Evolutionary conservation across 352 stramenopile species (phyloP).

Genomic region (Phytopythium ostracodes): DNA sequence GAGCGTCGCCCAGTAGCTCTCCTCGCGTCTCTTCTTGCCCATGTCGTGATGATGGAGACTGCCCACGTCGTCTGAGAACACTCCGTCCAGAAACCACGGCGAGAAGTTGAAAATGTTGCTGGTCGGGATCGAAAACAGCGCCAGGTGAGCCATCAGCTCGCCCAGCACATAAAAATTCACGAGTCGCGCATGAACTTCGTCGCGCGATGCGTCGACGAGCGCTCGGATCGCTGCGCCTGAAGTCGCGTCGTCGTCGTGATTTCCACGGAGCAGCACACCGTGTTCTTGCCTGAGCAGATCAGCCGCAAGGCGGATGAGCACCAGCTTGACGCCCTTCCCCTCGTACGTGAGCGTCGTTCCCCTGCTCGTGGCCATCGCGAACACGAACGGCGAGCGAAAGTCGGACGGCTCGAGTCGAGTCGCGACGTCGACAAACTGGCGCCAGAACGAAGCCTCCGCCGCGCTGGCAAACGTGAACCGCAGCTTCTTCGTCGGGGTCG

Average conservation of each 20-base stretch:
- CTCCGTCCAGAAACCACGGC: constrained; percentile 40
- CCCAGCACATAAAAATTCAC: constrained; percentile 57
- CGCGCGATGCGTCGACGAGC: neutral
- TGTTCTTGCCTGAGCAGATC: constrained; percentile 26
- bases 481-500: constrained; percentile 18
- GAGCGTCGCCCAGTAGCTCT: constrained; percentile 16
- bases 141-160: constrained; percentile 56
- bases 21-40: constrained; percentile 8
- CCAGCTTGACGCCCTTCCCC: constrained; percentile 24
- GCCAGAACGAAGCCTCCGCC: constrained; percentile 31
- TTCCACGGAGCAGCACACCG: constrained; percentile 26
- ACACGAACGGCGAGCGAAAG: constrained; percentile 42
- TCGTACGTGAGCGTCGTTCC: constrained; percentile 16
- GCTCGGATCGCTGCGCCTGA: neutral
- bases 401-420: constrained; percentile 30
- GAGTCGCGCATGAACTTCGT: constrained; percentile 19
- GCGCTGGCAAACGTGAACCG: constrained; percentile 30
- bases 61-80: constrained; percentile 17
- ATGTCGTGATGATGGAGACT: constrained; percentile 5
- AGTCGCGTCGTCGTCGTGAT: neutral
- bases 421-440: constrained; percentile 43
- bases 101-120: constrained; percentile 56
- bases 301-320: constrained; percentile 30
- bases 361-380: constrained; percentile 18
- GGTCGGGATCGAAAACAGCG: constrained; percentile 40